Evolutionary conservation across 2,329 filamentous ascomycete genomes (phyloP), one percentile per base, ranked within the genome.

Genomic region (Eurotiales sp.): DNA sequence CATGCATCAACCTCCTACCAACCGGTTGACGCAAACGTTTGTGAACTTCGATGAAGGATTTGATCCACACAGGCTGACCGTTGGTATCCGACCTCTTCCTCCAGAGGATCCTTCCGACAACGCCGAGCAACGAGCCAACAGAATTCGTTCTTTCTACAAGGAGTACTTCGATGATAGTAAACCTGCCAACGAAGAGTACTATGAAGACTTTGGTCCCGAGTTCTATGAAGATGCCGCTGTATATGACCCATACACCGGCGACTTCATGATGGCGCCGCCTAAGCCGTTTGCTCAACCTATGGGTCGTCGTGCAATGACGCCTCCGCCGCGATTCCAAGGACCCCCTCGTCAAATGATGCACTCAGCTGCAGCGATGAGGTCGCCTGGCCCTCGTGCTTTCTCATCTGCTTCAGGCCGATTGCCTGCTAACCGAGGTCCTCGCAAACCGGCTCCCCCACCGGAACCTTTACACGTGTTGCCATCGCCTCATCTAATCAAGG

Each of bases 61-160:
- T 51, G 71, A 76, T 60, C 70, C 70, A 42, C 76, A 75, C 54
- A 72, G 80, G 52, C 64, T 83, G 49, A 83, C 79, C 3, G 77
- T 84, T 68, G 81, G 81, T 44, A 64, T 95, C 69, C 86, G 93
- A 14, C 93, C 93, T 19, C 78, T 99, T 56, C 93, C 93, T 4
- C 89, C 90, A 30, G 85, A 91, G 63, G 88, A 95, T 57, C 83
- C 88, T 39, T 82, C 85, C 3, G 93, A 97, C 65, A 92, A 96
- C 66, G 90, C 93, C 0, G 93, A 97, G 69, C 85, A 92, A 64
- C 84, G 93, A 62, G 93, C 93, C 57, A 97, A 96, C 76, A 85
- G 93, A 53, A 99, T 99, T 59, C 83, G 93, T 68, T 99, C 93
- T 3, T 99, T 99, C 76, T 99, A 99, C 77, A 96, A 96, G 75